phyloP scores from a whole-genome alignment of 805 yeast genomes.

The Barnettozyma sp. region DNA sequence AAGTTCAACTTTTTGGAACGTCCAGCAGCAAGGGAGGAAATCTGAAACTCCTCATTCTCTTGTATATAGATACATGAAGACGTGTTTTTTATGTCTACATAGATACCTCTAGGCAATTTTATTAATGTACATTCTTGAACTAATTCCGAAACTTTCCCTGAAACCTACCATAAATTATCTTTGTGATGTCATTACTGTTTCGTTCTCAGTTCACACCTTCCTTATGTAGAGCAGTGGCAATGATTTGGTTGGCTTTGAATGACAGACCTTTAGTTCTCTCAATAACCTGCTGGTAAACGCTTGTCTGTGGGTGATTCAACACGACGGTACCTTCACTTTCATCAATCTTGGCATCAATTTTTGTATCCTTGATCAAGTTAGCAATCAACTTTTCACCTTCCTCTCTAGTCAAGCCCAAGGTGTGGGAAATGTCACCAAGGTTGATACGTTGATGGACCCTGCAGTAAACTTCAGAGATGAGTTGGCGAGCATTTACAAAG shows the following conservation, averaged over 20 bases:
- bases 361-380: conserved; percentile 40
- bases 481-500: conserved; percentile 40
- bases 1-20: conserved; percentile 19
- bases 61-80: conserved; percentile 3
- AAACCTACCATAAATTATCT: too few species aligned
- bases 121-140: conserved; percentile 9
- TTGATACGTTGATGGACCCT: conserved; percentile 46
- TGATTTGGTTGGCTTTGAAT: conserved; percentile 51
- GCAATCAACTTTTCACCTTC: conserved; percentile 48
- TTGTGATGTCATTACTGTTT: too few species aligned
- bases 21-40: conserved; percentile 9
- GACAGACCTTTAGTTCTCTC: conserved; percentile 62
- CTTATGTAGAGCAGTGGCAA: conserved; percentile 37
- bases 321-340: conserved; percentile 45
- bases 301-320: conserved; percentile 45
- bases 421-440: conserved; percentile 37
- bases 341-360: conserved; percentile 48
- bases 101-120: too few species aligned
- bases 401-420: conserved; percentile 38
- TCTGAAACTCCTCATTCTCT: not conserved
- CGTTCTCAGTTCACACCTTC: too few species aligned
- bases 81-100: too few species aligned
- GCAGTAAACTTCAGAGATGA: conserved; percentile 47
- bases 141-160: too few species aligned
- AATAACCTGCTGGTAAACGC: conserved; percentile 60